These are phyloP conservation scores for Pterocarpus macrocarpus DNA, from an alignment of 306 rosid genomes.

Conservation along the genomic window DNA sequence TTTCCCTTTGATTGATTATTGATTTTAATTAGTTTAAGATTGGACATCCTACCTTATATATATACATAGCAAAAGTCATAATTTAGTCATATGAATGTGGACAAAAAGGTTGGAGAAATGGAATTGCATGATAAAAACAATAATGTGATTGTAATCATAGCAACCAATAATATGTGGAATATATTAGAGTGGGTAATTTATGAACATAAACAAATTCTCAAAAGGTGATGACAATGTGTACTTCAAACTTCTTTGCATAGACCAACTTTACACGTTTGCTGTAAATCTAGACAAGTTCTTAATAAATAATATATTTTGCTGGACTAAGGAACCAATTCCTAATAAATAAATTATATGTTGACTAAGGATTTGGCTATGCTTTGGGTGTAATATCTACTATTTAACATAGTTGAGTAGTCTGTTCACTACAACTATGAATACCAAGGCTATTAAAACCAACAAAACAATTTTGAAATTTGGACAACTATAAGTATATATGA, in stretches of 20 bases:
- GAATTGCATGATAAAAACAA: too few species aligned
- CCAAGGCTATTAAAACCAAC: conserved; percentile 13
- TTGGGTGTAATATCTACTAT: conserved; percentile 26
- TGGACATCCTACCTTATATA: too few species aligned
- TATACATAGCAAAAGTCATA: too few species aligned
- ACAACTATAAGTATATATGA: neutral
- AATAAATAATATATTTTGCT: conserved; percentile 1
- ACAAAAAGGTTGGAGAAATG: too few species aligned
- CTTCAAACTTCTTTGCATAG: conserved; percentile 16
- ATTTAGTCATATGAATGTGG: too few species aligned
- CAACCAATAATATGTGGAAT: neutral
- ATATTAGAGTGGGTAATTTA: conserved; percentile 22
- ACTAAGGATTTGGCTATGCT: conserved; percentile 20
- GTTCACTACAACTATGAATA: neutral
- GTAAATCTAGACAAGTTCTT: conserved; percentile 26
- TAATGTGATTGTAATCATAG: too few species aligned
- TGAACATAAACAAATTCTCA: neutral
- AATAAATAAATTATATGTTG: conserved; percentile 7
- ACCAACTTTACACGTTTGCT: conserved; percentile 4
- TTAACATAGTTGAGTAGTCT: conserved; percentile 4
- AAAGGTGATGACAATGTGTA: neutral
- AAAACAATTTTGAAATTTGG: conserved; percentile 16
- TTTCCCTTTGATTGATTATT: too few species aligned
- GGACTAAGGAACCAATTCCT: conserved; percentile 8
- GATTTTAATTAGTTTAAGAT: too few species aligned